These are phyloP conservation scores for Neonectria ditissima DNA, from an alignment of 2,329 filamentous ascomycete species.

Conservation along the genomic window DNA sequence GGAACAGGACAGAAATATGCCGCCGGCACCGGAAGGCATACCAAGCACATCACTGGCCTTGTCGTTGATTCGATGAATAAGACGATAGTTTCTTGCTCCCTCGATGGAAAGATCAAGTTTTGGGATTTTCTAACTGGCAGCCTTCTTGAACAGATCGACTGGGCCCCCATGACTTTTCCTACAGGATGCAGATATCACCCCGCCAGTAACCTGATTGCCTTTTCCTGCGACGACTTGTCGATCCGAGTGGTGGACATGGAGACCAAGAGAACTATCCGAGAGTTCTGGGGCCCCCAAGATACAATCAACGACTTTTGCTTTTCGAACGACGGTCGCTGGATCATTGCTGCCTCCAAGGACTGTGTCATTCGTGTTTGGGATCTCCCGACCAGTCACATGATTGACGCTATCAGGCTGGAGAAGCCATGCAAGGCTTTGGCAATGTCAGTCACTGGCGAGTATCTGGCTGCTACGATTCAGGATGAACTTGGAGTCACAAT, in stretches of 20 bases:
- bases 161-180: constrained; percentile 79
- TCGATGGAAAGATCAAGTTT: constrained; percentile 96
- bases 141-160: constrained; percentile 84
- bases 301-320: constrained; percentile 86
- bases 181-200: constrained; percentile 84
- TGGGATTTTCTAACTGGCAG: constrained; percentile 94
- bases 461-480: constrained; percentile 88
- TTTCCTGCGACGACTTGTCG: constrained; percentile 89
- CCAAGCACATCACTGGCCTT: constrained; percentile 84
- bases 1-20: constrained; percentile 57
- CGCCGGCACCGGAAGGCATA: constrained; percentile 78
- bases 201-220: constrained; percentile 85
- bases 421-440: constrained; percentile 85
- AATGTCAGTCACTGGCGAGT: constrained; percentile 92
- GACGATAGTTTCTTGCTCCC: constrained; percentile 83
- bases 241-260: constrained; percentile 91
- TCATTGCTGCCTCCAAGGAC: constrained; percentile 88
- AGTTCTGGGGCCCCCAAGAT: constrained; percentile 85
- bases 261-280: constrained; percentile 90
- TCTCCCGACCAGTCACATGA: constrained; percentile 92
- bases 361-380: constrained; percentile 90
- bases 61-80: constrained; percentile 91
- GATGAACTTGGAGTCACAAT: constrained; percentile 89
- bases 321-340: constrained; percentile 93
- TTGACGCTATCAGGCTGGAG: constrained; percentile 87